phyloP scores from a whole-genome alignment of 2,329 filamentous ascomycete species.

The Fusarium avenaceum region DNA sequence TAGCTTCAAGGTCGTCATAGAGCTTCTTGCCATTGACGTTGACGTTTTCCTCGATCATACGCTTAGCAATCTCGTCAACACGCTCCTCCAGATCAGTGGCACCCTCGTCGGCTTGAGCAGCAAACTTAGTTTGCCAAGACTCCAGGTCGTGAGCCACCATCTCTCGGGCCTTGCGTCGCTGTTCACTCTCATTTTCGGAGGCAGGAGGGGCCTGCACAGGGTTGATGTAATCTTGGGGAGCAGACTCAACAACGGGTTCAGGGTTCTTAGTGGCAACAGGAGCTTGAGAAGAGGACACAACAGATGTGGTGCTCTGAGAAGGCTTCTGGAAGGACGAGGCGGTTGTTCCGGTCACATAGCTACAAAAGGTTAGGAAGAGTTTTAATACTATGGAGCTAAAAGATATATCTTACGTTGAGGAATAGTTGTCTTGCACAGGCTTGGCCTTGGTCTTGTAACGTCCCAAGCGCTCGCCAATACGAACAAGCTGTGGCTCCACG shows the following conservation, averaged over 20 bases:
- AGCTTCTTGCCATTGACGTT: constrained; percentile 75
- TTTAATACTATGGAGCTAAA: not conserved
- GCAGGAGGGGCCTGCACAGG: constrained; percentile 61
- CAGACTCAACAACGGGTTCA: constrained; percentile 41
- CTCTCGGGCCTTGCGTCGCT: constrained; percentile 70
- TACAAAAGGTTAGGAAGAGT: constrained; percentile 26
- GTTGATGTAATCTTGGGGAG: constrained; percentile 47
- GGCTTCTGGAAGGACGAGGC: constrained; percentile 55
- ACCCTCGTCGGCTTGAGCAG: constrained; percentile 86
- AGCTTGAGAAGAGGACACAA: constrained; percentile 53
- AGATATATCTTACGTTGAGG: constrained; percentile 29
- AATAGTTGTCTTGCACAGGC: constrained; percentile 44
- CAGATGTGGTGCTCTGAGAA: constrained; percentile 48
- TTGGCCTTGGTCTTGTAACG: constrained; percentile 69
- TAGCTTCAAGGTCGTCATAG: constrained; percentile 76
- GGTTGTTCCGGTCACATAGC: constrained; percentile 45
- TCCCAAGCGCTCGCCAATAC: constrained; percentile 90
- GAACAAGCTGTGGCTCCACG: constrained; percentile 93
- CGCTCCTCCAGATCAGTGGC: constrained; percentile 78
- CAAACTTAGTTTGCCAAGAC: constrained; percentile 90
- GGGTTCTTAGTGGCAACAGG: constrained; percentile 26
- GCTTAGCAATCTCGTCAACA: constrained; percentile 68
- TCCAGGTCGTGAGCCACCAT: constrained; percentile 83
- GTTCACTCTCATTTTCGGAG: constrained; percentile 64
- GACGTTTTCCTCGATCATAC: constrained; percentile 74